These are phyloP conservation scores for Aspergillus saccharolyticus DNA, from an alignment of 495 filamentous ascomycete genomes.

Conservation along the genomic window DNA sequence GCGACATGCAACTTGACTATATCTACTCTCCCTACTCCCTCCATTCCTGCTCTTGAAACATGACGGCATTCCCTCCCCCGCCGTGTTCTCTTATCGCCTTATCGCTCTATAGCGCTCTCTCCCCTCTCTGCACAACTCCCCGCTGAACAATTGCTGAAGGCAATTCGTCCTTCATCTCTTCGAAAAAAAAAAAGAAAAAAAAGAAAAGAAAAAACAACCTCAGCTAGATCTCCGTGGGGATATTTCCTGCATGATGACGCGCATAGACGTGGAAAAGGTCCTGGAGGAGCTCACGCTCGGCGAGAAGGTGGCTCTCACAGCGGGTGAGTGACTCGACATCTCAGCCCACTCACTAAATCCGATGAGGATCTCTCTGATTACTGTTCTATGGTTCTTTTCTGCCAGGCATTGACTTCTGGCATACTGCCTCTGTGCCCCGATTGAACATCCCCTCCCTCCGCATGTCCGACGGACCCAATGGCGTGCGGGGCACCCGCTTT, in stretches of 20 bases:
- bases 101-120: not conserved
- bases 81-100: not conserved
- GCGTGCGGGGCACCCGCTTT: constrained; percentile 67
- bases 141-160: no score
- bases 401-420: constrained; percentile 70
- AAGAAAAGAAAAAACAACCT: not conserved
- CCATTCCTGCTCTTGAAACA: not conserved
- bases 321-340: constrained; percentile 37
- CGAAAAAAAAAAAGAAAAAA: not conserved
- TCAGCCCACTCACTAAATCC: no score
- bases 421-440: constrained; percentile 61
- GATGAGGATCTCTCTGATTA: no score
- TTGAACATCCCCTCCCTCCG: constrained; percentile 66
- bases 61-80: not conserved
- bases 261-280: constrained; percentile 57
- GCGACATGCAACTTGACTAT: not conserved
- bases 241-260: no score
- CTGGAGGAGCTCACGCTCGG: constrained; percentile 56
- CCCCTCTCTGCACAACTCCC: not conserved
- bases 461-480: constrained; percentile 71
- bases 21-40: not conserved
- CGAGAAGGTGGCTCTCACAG: constrained; percentile 59
- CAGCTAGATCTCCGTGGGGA: no score
- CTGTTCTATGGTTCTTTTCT: no score
- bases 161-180: no score